Evolutionary conservation across 257 asterid genomes (phyloP), one percentile per base, ranked within the genome.

Genomic region (Solanum neorickii): DNA sequence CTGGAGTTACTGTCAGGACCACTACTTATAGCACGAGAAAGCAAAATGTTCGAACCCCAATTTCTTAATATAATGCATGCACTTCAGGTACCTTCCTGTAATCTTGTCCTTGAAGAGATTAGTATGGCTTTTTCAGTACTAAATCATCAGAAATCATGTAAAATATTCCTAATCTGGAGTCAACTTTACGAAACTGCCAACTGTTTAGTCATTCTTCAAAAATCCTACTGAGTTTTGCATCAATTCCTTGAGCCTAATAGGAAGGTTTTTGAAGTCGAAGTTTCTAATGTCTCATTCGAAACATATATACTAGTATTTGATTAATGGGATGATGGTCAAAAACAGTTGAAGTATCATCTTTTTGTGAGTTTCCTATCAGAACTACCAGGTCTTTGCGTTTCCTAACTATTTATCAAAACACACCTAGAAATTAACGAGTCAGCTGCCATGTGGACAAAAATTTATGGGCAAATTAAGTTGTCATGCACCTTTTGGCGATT

Each of bases 41-140:
- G 91, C 80, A 88, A 93, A 92, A 86, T 94, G 87, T 86, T 93
- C 44, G 88, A 83, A 74, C 86, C 23, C 89, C 91, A 90, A 86
- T 96, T 95, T 91, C 91, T 87, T 89, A 95, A 94, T 91, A 87
- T 94, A 82, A 86, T 93, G 90, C 98, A 96, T 89, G 98, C 93
- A 83, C 95, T 96, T 88, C 98, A 96, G 99, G 99, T 96, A 90
- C 83, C 87, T 73, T 31, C 90, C 88, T 75, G 59, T 27, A 60
- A 41, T 78, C 31, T 59, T 80, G 41, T 60, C 13, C 52, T 44
- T 5, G 65, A 25, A 78, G 15, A 1, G 41, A 78, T 25, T 46
- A 46, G 62, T 27, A 78, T 78, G 20, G 5, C n/a, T 12, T 76
- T 21, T 87, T 56, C 39, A 12, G n/a, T 75, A 87, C 44, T 41